A percentile compares a stretch with the other conserved stretches of the same genome.
These are phyloP conservation scores for Didymosphaeria variabile DNA, from an alignment of 2,329 filamentous ascomycete species.

Conservation along the genomic window DNA sequence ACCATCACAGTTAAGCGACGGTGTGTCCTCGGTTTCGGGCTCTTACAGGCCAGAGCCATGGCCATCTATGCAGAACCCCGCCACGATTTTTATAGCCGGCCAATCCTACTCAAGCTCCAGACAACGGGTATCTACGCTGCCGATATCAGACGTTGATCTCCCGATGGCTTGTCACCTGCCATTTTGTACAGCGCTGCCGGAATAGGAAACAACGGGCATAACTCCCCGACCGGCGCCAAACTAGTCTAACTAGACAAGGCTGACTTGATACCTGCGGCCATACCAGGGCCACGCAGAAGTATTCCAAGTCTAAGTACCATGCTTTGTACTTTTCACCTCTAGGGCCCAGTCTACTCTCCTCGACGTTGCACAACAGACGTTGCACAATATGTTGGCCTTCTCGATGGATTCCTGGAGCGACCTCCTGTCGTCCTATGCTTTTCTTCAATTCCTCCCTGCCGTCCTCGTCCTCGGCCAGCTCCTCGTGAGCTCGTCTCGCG, in stretches of 20 bases:
- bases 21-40: not conserved
- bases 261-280: not conserved
- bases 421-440: not conserved
- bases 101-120: too few relatives aligned
- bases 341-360: constrained; percentile 1
- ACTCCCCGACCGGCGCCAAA: too few relatives aligned
- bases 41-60: too few relatives aligned
- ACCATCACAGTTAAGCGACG: too few relatives aligned
- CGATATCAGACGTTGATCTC: too few relatives aligned
- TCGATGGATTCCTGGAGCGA: not conserved
- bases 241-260: not conserved
- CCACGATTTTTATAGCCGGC: too few relatives aligned
- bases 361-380: too few relatives aligned
- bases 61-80: too few relatives aligned
- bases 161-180: too few relatives aligned
- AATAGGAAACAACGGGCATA: too few relatives aligned
- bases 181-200: not conserved
- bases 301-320: not conserved
- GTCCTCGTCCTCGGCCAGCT: constrained; percentile 3
- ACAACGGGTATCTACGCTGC: too few relatives aligned
- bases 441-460: not conserved
- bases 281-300: not conserved
- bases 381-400: not conserved
- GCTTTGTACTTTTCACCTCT: not conserved
- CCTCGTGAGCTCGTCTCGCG: not conserved